Percentiles rank a stretch among this genome's conserved stretches.
Evolutionary conservation across 306 rosid species (phyloP).

Genomic region (Medicago truncatula): MtrunA17r5.0-ANR NC_053044.1:8576501-8577000

Average conservation of each 20-base stretch:
- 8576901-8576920: slow-evolving; percentile 59
- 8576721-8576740: slow-evolving; percentile 82
- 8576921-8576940: slow-evolving; percentile 47
- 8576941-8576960: neutral
- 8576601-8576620: slow-evolving; percentile 88
- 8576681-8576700: slow-evolving; percentile 59
- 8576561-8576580: slow-evolving; percentile 35
- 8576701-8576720: slow-evolving; percentile 60
- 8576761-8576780: slow-evolving; percentile 54
- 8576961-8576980: slow-evolving; percentile 11
- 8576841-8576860: slow-evolving; percentile 60
- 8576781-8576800: slow-evolving; percentile 63
- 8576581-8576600: slow-evolving; percentile 89
- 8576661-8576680: slow-evolving; percentile 59
- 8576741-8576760: slow-evolving; percentile 71
- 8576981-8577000: slow-evolving; percentile 1
- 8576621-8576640: slow-evolving; percentile 60
- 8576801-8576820: slow-evolving; percentile 69
- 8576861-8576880: slow-evolving; percentile 81
- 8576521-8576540: slow-evolving; percentile 37
- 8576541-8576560: slow-evolving; percentile 30
- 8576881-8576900: slow-evolving; percentile 64
- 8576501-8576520: slow-evolving; percentile 26
- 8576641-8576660: slow-evolving; percentile 53
- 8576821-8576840: slow-evolving; percentile 54